A percentile compares a stretch with the other conserved stretches of the same genome.
Evolutionary conservation across 345 rosid species (phyloP).

Genomic region (Moringa oleifera): DNA sequence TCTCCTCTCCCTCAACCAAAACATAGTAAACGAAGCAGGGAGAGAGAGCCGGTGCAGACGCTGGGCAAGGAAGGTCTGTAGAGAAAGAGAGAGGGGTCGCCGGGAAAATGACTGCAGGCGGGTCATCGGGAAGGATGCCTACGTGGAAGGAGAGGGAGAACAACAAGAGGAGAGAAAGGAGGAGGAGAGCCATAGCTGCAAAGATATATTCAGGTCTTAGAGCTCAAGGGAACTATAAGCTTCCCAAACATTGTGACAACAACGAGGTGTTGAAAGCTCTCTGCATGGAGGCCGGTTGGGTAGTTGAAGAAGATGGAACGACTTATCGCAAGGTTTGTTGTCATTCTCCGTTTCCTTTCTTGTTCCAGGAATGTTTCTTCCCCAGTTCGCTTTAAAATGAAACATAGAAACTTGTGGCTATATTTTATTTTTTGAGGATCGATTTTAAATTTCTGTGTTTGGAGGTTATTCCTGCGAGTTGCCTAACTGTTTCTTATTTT

Average conservation of each 20-base stretch:
- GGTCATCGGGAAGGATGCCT: conserved; percentile 64
- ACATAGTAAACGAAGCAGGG: neutral
- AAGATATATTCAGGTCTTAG: conserved; percentile 86
- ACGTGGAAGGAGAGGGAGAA: conserved; percentile 97
- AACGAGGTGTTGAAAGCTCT: conserved; percentile 95
- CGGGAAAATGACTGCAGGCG: conserved; percentile 52
- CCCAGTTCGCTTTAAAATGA: too few species aligned
- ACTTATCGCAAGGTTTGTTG: conserved; percentile 76
- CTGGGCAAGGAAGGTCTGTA: conserved; percentile 3
- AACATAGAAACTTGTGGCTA: too few species aligned
- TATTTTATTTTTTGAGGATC: neutral
- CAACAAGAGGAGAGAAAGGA: conserved; percentile 84
- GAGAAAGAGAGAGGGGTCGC: conserved; percentile 18
- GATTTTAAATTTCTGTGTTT: neutral
- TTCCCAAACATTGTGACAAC: conserved; percentile 96
- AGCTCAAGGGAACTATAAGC: conserved; percentile 80
- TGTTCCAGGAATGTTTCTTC: too few species aligned
- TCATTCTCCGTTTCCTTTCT: neutral
- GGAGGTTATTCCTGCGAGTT: neutral
- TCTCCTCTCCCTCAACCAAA: neutral
- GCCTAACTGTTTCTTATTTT: too few species aligned
- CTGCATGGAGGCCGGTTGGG: conserved; percentile 88
- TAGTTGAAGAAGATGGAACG: conserved; percentile 89
- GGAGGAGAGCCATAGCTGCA: conserved; percentile 91
- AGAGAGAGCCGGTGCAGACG: conserved; percentile 20